These are phyloP conservation scores for Fistulinella cinereoalba DNA, from an alignment of 1,284 basidiomycete genomes.

Conservation along the genomic window DNA sequence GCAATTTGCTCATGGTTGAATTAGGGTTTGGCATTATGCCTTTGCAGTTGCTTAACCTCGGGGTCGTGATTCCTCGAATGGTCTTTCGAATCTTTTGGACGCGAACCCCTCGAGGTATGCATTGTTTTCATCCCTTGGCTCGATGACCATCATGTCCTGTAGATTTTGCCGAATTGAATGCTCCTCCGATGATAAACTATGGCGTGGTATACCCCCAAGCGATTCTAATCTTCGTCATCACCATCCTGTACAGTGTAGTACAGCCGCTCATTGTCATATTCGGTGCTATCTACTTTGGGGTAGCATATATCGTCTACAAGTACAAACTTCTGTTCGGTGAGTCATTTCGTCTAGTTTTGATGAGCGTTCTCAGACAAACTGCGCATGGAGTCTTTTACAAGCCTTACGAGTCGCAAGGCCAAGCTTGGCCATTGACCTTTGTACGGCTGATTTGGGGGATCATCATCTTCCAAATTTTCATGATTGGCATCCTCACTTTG, in stretches of 20 bases:
- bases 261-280: conserved; percentile 94
- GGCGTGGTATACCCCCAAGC: conserved; percentile 93
- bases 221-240: conserved; percentile 93
- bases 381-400: conserved; percentile 83
- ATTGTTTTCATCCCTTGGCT: background rate
- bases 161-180: conserved; percentile 97
- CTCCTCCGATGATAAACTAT: conserved; percentile 95
- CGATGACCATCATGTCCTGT: conserved; percentile 3
- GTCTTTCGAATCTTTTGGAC: conserved; percentile 74
- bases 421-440: conserved; percentile 94
- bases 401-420: conserved; percentile 89
- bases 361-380: background rate
- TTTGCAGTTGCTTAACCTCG: conserved; percentile 87
- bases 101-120: conserved; percentile 79
- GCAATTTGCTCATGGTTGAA: conserved; percentile 6
- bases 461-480: conserved; percentile 85
- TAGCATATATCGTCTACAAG: conserved; percentile 94
- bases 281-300: conserved; percentile 91
- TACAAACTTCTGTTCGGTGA: conserved; percentile 92
- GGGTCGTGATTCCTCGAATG: conserved; percentile 74
- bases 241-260: conserved; percentile 91
- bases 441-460: conserved; percentile 85
- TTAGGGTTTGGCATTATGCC: conserved; percentile 91
- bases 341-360: conserved; percentile 25
- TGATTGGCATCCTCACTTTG: conserved; percentile 92